phyloP scores from a whole-genome alignment of 441 rosid species.

The Pelargonium fulgidum region DNA sequence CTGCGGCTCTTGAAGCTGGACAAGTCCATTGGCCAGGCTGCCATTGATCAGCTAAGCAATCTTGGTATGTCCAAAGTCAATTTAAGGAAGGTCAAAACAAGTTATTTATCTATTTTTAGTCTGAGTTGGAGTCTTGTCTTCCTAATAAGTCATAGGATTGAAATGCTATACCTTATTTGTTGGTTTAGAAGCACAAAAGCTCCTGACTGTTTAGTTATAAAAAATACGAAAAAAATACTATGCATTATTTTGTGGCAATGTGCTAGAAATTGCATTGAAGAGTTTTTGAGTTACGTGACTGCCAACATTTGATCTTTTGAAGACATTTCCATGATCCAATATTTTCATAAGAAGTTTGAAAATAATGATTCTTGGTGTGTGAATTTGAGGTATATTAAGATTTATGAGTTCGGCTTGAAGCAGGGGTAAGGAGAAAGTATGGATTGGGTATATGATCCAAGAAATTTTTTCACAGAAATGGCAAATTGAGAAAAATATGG shows the following conservation, averaged over 20 bases:
- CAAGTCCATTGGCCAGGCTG: conserved; percentile 62
- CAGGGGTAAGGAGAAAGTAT: too few relatives aligned
- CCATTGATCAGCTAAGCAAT: conserved; percentile 82
- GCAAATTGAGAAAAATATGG: too few relatives aligned
- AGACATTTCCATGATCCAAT: not conserved
- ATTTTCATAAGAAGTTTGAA: not conserved
- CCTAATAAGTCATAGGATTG: not conserved
- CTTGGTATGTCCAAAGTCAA: conserved; percentile 51
- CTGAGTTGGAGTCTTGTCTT: not conserved
- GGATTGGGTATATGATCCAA: too few relatives aligned
- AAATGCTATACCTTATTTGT: not conserved
- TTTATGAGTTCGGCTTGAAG: too few relatives aligned
- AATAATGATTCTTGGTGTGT: not conserved
- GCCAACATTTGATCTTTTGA: not conserved
- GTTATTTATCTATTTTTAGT: not conserved
- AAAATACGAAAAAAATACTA: not conserved
- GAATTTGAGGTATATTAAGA: not conserved
- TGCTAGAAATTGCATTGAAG: not conserved
- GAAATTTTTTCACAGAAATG: too few relatives aligned
- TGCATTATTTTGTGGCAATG: not conserved
- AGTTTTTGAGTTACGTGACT: not conserved
- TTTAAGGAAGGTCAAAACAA: conserved; percentile 2
- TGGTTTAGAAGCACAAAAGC: not conserved
- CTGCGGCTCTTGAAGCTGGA: conserved; percentile 81
- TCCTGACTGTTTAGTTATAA: not conserved